Conservation (phyloP, 2,329 filamentous ascomycete genomes). For the Trichoderma sp. region DNA sequence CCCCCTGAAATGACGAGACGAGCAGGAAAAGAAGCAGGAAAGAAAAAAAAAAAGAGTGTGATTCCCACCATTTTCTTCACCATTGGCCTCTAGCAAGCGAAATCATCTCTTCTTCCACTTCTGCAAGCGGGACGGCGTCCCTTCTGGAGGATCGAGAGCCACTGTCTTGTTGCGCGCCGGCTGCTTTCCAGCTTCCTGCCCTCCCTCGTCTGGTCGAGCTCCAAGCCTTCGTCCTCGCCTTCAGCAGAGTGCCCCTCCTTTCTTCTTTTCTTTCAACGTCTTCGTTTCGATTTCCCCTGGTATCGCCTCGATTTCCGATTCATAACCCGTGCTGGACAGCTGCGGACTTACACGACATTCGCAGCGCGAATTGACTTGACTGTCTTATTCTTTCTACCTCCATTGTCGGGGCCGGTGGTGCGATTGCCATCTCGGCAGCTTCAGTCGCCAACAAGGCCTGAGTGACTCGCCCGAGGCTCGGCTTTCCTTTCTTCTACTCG, state of each 20-base stretch:
- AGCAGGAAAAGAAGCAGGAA: background rate
- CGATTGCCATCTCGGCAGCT: conserved; percentile 10
- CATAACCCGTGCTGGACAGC: background rate
- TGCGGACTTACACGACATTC: conserved; percentile 21
- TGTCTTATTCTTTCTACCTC: background rate
- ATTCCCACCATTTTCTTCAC: conserved; percentile 22
- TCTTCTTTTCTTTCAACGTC: conserved; percentile 2
- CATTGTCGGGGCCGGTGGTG: conserved; percentile 7
- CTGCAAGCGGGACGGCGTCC: conserved; percentile 20
- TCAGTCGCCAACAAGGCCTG: conserved; percentile 11
- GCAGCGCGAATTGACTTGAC: conserved; percentile 26
- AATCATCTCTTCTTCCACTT: conserved; percentile 16
- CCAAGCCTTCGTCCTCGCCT: conserved; percentile 1
- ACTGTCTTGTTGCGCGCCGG: conserved; percentile 16
- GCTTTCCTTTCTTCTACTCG: conserved; percentile 15
- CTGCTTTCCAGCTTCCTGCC: background rate
- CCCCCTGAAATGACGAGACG: conserved; percentile 21
- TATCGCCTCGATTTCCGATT: conserved; percentile 24
- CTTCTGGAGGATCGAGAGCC: conserved; percentile 21
- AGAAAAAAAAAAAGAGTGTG: background rate
- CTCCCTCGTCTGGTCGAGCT: conserved; percentile 23
- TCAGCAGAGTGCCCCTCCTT: conserved; percentile 24
- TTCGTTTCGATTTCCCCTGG: conserved; percentile 1
- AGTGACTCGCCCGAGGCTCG: conserved; percentile 12
- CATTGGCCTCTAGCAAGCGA: conserved; percentile 22